Conservation (phyloP, 2,329 filamentous ascomycete species). For the Penicillium hesseltinei region DNA sequence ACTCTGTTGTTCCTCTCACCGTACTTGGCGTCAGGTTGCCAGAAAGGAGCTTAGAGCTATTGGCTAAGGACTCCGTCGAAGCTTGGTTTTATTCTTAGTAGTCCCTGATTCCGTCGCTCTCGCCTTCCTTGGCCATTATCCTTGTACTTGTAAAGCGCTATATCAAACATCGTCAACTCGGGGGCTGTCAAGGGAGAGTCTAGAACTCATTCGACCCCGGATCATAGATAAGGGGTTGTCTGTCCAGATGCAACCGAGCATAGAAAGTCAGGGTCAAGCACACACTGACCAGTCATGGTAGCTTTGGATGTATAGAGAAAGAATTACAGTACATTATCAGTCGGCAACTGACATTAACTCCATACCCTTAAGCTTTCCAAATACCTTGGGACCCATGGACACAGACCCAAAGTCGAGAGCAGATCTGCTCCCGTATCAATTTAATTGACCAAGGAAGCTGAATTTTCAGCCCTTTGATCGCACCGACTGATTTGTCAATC, state of each 20-base stretch:
- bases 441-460: constrained; percentile 28
- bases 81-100: not conserved
- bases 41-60: not conserved
- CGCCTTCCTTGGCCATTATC: not conserved
- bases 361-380: not conserved
- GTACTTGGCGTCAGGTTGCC: not conserved
- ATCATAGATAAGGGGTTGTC: not conserved
- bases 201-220: not conserved
- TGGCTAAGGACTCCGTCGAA: not conserved
- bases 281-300: not conserved
- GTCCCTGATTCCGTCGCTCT: not conserved
- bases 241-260: not conserved
- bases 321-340: not conserved
- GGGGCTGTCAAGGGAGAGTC: not conserved
- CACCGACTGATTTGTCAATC: constrained; percentile 44
- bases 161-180: not conserved
- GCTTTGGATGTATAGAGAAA: no score
- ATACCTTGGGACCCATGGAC: constrained; percentile 13
- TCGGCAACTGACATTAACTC: not conserved
- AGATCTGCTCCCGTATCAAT: not conserved
- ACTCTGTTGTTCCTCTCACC: constrained; percentile 2
- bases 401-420: not conserved
- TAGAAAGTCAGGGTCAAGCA: not conserved
- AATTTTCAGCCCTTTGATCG: constrained; percentile 34
- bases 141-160: not conserved